Evolutionary conservation across 2,329 filamentous ascomycete species (phyloP).

Genomic region (Nothopassalora personata): DNA sequence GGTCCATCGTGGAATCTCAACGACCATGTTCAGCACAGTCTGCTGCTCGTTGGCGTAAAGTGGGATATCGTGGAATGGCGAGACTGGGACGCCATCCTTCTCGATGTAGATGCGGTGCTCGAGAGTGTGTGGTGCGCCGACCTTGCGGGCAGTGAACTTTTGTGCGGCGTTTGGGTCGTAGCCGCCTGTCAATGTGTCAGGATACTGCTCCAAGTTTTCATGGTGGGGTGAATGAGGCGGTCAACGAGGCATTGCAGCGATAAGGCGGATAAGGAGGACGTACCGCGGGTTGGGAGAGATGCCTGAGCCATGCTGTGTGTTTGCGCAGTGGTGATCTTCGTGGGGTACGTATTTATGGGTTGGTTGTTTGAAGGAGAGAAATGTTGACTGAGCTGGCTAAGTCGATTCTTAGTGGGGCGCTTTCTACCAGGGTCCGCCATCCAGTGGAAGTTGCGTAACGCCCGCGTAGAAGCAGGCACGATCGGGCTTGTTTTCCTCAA

Average conservation of each 20-base stretch:
- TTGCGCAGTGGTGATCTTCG: conserved; percentile 8
- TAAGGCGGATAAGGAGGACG: neutral
- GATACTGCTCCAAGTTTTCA: neutral
- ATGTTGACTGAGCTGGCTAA: conserved; percentile 21
- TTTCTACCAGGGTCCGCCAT: conserved; percentile 16
- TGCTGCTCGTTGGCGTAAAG: conserved; percentile 96
- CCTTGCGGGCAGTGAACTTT: conserved; percentile 74
- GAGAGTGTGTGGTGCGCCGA: conserved; percentile 83
- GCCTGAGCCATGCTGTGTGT: conserved; percentile 15
- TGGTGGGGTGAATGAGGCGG: neutral
- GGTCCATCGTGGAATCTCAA: conserved; percentile 99
- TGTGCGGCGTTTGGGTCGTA: conserved; percentile 52
- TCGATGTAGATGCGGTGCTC: conserved; percentile 98
- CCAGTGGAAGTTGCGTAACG: conserved; percentile 6
- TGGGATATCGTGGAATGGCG: conserved; percentile 96
- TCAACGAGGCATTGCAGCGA: neutral
- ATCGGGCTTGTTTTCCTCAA: conserved; percentile 1
- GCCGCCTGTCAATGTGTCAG: conserved; percentile 12
- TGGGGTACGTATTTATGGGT: conserved; percentile 4
- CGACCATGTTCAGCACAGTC: conserved; percentile 97
- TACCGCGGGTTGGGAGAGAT: conserved; percentile 23
- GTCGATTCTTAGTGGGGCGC: conserved; percentile 20
- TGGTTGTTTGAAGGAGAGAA: conserved; percentile 12
- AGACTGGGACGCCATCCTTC: conserved; percentile 90
- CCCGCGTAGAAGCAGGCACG: conserved; percentile 9